These are phyloP conservation scores for Chamaecyparis obtusa DNA, from an alignment of 75 land plant species.

Conservation along the genomic window DNA sequence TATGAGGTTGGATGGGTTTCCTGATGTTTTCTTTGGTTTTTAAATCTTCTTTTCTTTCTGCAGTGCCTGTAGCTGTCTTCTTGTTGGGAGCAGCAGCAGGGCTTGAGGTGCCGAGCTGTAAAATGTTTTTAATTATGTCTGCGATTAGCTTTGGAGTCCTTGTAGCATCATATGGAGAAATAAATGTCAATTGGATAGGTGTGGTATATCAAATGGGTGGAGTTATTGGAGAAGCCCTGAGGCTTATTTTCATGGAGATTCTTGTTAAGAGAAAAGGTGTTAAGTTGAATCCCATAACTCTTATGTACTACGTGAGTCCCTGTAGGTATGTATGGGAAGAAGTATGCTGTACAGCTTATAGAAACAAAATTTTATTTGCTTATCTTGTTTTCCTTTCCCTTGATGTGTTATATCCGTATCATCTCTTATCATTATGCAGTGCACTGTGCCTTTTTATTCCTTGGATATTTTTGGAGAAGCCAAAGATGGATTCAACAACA, in stretches of 20 bases:
- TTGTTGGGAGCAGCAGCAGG: slow-evolving; percentile 84
- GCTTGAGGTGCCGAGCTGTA: slow-evolving; percentile 70
- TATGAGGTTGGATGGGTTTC: not conserved
- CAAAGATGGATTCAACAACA: slow-evolving; percentile 80
- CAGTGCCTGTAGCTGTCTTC: slow-evolving; percentile 99
- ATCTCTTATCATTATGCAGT: slow-evolving; percentile 71
- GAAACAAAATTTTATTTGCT: not conserved
- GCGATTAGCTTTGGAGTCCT: slow-evolving; percentile 92
- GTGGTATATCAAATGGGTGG: slow-evolving; percentile 98
- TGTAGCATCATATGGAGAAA: slow-evolving; percentile 98
- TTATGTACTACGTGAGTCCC: slow-evolving; percentile 98
- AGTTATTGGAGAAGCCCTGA: slow-evolving; percentile 89
- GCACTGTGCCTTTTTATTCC: slow-evolving; percentile 89
- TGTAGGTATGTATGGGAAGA: slow-evolving; percentile 65
- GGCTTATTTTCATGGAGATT: slow-evolving; percentile 93
- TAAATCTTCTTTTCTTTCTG: slow-evolving; percentile 12
- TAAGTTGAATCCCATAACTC: slow-evolving; percentile 72
- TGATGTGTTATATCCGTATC: not conserved
- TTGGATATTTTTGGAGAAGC: slow-evolving; percentile 91
- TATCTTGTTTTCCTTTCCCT: not conserved
- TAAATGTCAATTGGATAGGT: slow-evolving; percentile 85
- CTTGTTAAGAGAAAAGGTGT: slow-evolving; percentile 90
- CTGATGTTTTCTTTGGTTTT: slow-evolving; percentile 2
- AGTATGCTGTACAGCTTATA: not conserved
- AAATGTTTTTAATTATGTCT: slow-evolving; percentile 87